Percentiles rank a stretch among this genome's conserved stretches.
Evolutionary conservation across 1,284 basidiomycete species (phyloP).

Genomic region (Moesziomyces parantarcticus): DNA sequence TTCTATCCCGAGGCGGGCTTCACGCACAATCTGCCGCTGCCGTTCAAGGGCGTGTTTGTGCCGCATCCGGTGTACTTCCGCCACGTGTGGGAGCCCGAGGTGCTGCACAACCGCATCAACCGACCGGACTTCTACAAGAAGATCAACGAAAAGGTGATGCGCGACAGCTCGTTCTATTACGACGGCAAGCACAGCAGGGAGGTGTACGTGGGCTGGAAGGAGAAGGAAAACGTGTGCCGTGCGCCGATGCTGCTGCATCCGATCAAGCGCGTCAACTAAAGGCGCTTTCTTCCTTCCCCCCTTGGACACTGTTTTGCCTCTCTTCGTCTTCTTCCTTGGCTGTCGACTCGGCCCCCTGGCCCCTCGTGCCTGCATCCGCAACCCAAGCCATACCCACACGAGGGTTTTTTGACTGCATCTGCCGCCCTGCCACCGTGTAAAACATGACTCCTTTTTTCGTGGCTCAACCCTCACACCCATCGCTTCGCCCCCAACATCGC

Average conservation of each 20-base stretch:
- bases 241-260: slow-evolving; percentile 66
- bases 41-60: slow-evolving; percentile 67
- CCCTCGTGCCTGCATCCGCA: slow-evolving; percentile 11
- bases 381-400: slow-evolving; percentile 30
- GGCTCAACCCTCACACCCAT: neutral
- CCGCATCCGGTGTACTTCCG: slow-evolving; percentile 68
- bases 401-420: slow-evolving; percentile 3
- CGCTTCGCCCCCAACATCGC: neutral
- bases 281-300: neutral
- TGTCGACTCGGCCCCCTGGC: neutral
- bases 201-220: slow-evolving; percentile 67
- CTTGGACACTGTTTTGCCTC: too few relatives aligned
- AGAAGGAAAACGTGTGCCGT: slow-evolving; percentile 63
- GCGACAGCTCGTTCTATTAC: slow-evolving; percentile 66
- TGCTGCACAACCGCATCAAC: slow-evolving; percentile 64
- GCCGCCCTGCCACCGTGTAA: slow-evolving; percentile 20
- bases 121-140: slow-evolving; percentile 66
- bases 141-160: slow-evolving; percentile 66
- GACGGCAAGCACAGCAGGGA: slow-evolving; percentile 64
- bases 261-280: slow-evolving; percentile 62
- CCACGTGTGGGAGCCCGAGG: slow-evolving; percentile 65
- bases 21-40: slow-evolving; percentile 65
- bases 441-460: slow-evolving; percentile 14
- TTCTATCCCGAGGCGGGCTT: slow-evolving; percentile 67
- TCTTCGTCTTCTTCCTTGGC: neutral